Base-by-base conservation (phyloP, 1,284 basidiomycete species). In the Mycosarcoma mackinlayi region DNA sequence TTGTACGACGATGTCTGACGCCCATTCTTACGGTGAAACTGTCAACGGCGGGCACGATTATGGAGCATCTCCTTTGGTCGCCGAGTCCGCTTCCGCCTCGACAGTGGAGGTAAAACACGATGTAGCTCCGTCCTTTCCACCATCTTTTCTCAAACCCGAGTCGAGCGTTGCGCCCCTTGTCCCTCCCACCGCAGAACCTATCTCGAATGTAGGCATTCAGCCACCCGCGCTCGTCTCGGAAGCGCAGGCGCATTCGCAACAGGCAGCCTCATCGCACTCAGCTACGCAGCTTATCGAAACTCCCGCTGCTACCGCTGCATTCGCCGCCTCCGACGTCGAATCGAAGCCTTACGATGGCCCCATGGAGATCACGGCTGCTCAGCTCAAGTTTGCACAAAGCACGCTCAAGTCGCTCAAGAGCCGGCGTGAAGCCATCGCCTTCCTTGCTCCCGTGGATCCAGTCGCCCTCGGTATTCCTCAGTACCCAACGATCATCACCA, bases 401-500 rank as follows among this genome's bases (percentile, higher is more conserved):
- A 90, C 91, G 2, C 84, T 98, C 44, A 90, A 92, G 50, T 87
- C 88, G 25, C 84, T 98, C 77, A 95, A 93, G 86, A 94, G 92
- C 85, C 84, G 90, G 76, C 92, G 92, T 81, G 93, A 95, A 54
- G 88, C 93, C 0, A 83, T 82, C 7, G 89, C 93, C 1, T 99
- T 98, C 85, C 84, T 91, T 51, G 86, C 86, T 52, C 94, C 96
- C 18, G 96, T 99, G 60, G 94, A 98, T 81, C 87, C 90, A n/a
- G 87, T 95, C 68, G 90, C 88, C 1, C 88, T 97, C 69, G 90
- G 89, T 75, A 91, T 98, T 64, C 96, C 94, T 13, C 93, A 95
- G 81, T 99, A 99, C 80, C 88, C 88, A 41, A 87, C 87, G 54
- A 89, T 98, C 80, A 89, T 99, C 84, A 91, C 89, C 77, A 88